A percentile compares a stretch with the other conserved stretches of the same genome.
Conservation (phyloP, 2,329 filamentous ascomycete genomes). For the Zymoseptoria pseudotritici region DNA sequence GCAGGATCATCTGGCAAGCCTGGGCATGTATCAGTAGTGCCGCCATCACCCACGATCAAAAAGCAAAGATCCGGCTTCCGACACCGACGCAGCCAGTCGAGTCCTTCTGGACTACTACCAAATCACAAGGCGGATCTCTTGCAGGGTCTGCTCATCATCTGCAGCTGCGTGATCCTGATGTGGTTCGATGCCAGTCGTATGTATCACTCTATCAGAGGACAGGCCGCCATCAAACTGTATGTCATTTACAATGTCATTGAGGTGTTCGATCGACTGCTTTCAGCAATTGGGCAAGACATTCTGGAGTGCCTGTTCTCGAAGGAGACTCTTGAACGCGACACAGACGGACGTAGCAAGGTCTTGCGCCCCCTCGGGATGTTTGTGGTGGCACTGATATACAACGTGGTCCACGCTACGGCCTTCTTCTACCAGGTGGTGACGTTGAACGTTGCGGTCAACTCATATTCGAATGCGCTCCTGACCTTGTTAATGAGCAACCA, state of each 20-base stretch:
- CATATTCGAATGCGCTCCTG: slow-evolving; percentile 90
- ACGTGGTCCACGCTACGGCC: slow-evolving; percentile 75
- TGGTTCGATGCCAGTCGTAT: slow-evolving; percentile 90
- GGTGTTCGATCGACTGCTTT: slow-evolving; percentile 80
- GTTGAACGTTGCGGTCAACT: slow-evolving; percentile 95
- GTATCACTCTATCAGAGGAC: slow-evolving; percentile 95
- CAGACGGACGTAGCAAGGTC: slow-evolving; percentile 84
- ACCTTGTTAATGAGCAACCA: slow-evolving; percentile 93
- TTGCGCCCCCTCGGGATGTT: slow-evolving; percentile 88
- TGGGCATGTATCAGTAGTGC: neutral
- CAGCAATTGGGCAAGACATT: slow-evolving; percentile 89
- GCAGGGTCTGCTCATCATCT: slow-evolving; percentile 80
- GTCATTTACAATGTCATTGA: slow-evolving; percentile 98
- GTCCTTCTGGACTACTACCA: slow-evolving; percentile 73
- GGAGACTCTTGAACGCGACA: slow-evolving; percentile 81
- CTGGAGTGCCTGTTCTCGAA: slow-evolving; percentile 91
- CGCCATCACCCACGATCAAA: slow-evolving; percentile 6
- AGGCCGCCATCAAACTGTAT: slow-evolving; percentile 95
- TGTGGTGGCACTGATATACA: slow-evolving; percentile 75
- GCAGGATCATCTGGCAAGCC: neutral
- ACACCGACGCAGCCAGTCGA: slow-evolving; percentile 73
- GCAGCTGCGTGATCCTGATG: slow-evolving; percentile 78
- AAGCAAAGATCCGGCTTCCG: slow-evolving; percentile 30
- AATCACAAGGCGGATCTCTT: slow-evolving; percentile 94
- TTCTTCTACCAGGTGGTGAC: slow-evolving; percentile 98